Conservation (phyloP, 2,329 filamentous ascomycete species). For the Escovopsis weberi region DNA sequence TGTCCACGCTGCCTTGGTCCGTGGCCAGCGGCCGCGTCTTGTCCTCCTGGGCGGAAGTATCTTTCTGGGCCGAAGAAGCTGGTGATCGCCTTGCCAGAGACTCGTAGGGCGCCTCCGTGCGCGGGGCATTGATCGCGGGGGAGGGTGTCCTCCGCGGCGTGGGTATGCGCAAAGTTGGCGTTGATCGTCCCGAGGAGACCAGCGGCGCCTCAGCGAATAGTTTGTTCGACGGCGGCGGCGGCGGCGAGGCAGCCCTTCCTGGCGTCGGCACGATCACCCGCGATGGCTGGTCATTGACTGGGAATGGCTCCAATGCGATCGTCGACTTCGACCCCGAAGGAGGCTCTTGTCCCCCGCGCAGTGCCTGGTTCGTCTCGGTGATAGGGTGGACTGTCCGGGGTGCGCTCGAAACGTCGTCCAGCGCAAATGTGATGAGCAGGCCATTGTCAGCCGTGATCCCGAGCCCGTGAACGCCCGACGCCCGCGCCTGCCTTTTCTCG, state of each 20-base stretch:
- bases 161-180: slow-evolving; percentile 3
- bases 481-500: too few species aligned
- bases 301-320: background rate
- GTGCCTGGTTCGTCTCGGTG: background rate
- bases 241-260: slow-evolving; percentile 18
- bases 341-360: slow-evolving; percentile 7
- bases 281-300: slow-evolving; percentile 13
- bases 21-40: slow-evolving; percentile 26
- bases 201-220: background rate
- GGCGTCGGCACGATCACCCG: slow-evolving; percentile 24
- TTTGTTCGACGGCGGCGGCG: background rate
- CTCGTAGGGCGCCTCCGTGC: background rate
- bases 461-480: too few species aligned
- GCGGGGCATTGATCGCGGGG: background rate
- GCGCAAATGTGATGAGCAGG: slow-evolving; percentile 4
- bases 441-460: background rate
- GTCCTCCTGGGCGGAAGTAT: slow-evolving; percentile 12
- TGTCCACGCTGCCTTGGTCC: slow-evolving; percentile 22
- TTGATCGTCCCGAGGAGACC: slow-evolving; percentile 2
- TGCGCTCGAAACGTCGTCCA: background rate
- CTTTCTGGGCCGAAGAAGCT: background rate
- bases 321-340: background rate
- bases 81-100: slow-evolving; percentile 1
- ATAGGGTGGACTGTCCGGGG: background rate
- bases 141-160: slow-evolving; percentile 5